Conservation (phyloP, 768 basidiomycete genomes). For the Paxillus involutus region DNA sequence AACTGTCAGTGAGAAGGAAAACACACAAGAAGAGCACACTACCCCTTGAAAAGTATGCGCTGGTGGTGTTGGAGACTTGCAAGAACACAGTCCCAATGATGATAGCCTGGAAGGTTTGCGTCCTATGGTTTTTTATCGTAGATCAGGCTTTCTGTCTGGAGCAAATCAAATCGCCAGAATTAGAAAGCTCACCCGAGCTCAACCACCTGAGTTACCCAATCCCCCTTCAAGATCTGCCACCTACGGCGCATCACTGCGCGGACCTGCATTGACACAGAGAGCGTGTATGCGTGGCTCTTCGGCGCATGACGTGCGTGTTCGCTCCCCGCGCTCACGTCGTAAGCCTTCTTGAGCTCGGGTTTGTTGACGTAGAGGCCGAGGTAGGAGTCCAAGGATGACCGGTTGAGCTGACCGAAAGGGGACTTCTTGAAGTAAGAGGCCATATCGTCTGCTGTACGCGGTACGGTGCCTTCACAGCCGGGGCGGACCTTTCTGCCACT, state of each 20-base stretch:
- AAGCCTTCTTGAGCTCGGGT: constrained; percentile 41
- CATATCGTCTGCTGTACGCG: constrained; percentile 59
- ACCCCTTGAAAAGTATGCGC: constrained; percentile 56
- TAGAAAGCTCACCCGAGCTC: constrained; percentile 31
- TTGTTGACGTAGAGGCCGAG: constrained; percentile 43
- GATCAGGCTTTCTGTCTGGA: constrained; percentile 1
- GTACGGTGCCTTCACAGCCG: constrained; percentile 39
- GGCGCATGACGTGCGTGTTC: constrained; percentile 51
- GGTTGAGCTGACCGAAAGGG: constrained; percentile 39
- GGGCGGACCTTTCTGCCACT: constrained; percentile 50
- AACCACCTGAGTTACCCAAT: constrained; percentile 35
- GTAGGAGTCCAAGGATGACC: constrained; percentile 47
- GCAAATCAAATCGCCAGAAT: constrained; percentile 9
- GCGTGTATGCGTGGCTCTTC: constrained; percentile 42
- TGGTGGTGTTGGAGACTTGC: constrained; percentile 34
- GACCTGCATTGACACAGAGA: constrained; percentile 46
- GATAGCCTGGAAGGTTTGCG: constrained; percentile 22
- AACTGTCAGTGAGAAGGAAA: not conserved
- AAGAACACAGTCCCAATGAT: constrained; percentile 41
- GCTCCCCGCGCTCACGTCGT: constrained; percentile 44
- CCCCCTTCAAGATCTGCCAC: constrained; percentile 44
- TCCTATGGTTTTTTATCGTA: constrained; percentile 30
- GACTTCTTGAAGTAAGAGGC: constrained; percentile 47
- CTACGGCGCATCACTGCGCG: constrained; percentile 44
- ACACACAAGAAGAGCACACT: constrained; percentile 75